Evolutionary conservation across 2,329 filamentous ascomycete species (phyloP).

Genomic region (Alternaria ventricosa): DNA sequence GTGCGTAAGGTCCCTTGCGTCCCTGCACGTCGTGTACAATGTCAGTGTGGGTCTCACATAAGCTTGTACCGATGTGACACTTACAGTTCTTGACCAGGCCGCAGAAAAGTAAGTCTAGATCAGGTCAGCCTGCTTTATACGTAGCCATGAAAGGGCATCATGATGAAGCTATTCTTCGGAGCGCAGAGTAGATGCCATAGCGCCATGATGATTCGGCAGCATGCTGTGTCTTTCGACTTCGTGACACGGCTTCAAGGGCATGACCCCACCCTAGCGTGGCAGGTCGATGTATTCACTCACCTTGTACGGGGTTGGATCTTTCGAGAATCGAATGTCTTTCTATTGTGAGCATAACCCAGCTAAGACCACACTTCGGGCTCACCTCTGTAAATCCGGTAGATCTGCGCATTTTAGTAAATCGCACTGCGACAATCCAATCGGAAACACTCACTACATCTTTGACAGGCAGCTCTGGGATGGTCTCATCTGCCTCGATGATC

Average conservation of each 20-base stretch:
- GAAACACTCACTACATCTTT: constrained; percentile 72
- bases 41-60: constrained; percentile 26
- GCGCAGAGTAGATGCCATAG: background rate
- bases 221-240: background rate
- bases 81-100: constrained; percentile 1
- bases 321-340: constrained; percentile 78
- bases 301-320: constrained; percentile 88
- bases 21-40: constrained; percentile 73
- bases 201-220: background rate
- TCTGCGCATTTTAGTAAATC: constrained; percentile 48
- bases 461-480: constrained; percentile 82
- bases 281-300: constrained; percentile 53
- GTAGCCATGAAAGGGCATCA: background rate
- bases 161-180: background rate
- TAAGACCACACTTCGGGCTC: background rate
- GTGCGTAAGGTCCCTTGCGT: constrained; percentile 70
- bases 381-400: constrained; percentile 81
- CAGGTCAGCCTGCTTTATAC: background rate
- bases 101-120: constrained; percentile 1
- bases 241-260: background rate
- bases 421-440: background rate
- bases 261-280: no score
- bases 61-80: background rate
- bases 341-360: constrained; percentile 1
- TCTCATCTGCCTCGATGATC: constrained; percentile 75